phyloP scores from a whole-genome alignment of 257 asterid species.

The Rhazya stricta region DNA sequence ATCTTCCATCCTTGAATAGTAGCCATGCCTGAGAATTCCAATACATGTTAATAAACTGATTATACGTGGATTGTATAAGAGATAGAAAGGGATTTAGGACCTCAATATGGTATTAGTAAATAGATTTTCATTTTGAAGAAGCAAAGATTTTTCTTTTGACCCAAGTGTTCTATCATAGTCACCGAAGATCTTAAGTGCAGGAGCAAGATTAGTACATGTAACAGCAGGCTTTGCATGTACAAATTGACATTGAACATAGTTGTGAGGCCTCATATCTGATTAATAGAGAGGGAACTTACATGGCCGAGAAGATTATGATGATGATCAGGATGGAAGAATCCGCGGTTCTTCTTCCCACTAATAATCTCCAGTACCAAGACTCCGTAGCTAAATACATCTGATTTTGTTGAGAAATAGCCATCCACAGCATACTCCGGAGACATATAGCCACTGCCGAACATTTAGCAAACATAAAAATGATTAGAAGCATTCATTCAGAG shows the following conservation, averaged over 20 bases:
- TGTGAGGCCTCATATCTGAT: background rate
- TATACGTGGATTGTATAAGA: background rate
- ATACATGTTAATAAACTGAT: background rate
- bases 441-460: slow-evolving; percentile 33
- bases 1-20: slow-evolving; percentile 24
- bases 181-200: too few relatives aligned
- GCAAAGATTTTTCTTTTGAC: background rate
- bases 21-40: slow-evolving; percentile 27
- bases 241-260: background rate
- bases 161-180: too few relatives aligned
- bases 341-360: slow-evolving; percentile 35
- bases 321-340: slow-evolving; percentile 24
- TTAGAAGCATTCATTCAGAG: background rate
- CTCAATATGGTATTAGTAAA: too few relatives aligned
- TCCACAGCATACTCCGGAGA: slow-evolving; percentile 33
- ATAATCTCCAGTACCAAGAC: slow-evolving; percentile 33
- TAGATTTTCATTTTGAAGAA: background rate
- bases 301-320: slow-evolving; percentile 39
- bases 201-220: too few relatives aligned
- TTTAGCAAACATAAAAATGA: background rate
- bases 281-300: slow-evolving; percentile 5
- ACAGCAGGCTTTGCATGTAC: too few relatives aligned
- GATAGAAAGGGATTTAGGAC: background rate
- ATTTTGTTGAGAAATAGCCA: slow-evolving; percentile 29
- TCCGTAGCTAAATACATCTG: slow-evolving; percentile 38